Percentiles rank a stretch among this genome's conserved stretches.
These are phyloP conservation scores for Phytophthora pisi DNA, from an alignment of 352 stramenopile species.

Conservation along the genomic window DNA sequence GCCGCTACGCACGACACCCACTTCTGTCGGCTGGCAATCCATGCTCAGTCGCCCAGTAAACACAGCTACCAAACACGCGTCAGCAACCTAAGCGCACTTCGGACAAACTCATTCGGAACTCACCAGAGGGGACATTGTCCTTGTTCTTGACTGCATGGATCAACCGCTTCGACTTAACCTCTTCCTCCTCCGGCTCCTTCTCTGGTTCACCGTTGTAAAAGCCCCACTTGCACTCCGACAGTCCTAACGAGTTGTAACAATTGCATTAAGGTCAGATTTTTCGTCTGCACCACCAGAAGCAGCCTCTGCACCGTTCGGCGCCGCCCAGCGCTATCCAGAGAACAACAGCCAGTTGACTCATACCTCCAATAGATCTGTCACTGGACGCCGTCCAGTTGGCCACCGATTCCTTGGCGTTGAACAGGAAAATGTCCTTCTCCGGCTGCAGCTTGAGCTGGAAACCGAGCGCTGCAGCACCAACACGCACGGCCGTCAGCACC, in stretches of 20 bases:
- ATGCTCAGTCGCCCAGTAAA: slow-evolving; percentile 76
- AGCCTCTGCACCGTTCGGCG: background rate
- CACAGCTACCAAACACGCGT: slow-evolving; percentile 50
- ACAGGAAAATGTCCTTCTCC: slow-evolving; percentile 82
- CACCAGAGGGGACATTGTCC: slow-evolving; percentile 60
- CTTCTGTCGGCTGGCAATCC: slow-evolving; percentile 78
- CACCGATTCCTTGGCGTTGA: slow-evolving; percentile 56
- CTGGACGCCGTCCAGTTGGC: slow-evolving; percentile 75
- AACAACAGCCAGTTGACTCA: background rate
- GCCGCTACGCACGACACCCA: slow-evolving; percentile 79
- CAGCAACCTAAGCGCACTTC: background rate
- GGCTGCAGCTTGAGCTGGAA: slow-evolving; percentile 75
- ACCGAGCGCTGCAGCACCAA: slow-evolving; percentile 54
- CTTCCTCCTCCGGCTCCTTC: slow-evolving; percentile 20
- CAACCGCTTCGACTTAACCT: slow-evolving; percentile 26
- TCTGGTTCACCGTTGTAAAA: slow-evolving; percentile 47
- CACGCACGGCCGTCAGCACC: background rate
- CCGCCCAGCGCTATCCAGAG: background rate
- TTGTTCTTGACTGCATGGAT: slow-evolving; percentile 57
- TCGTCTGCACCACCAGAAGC: slow-evolving; percentile 3
- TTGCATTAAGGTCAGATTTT: background rate
- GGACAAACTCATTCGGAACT: slow-evolving; percentile 3
- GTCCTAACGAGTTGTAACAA: slow-evolving; percentile 31
- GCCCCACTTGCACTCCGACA: slow-evolving; percentile 75
- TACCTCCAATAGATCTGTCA: slow-evolving; percentile 83